Base-by-base conservation (phyloP, 345 rosid genomes). In the Psidium guajava region DNA sequence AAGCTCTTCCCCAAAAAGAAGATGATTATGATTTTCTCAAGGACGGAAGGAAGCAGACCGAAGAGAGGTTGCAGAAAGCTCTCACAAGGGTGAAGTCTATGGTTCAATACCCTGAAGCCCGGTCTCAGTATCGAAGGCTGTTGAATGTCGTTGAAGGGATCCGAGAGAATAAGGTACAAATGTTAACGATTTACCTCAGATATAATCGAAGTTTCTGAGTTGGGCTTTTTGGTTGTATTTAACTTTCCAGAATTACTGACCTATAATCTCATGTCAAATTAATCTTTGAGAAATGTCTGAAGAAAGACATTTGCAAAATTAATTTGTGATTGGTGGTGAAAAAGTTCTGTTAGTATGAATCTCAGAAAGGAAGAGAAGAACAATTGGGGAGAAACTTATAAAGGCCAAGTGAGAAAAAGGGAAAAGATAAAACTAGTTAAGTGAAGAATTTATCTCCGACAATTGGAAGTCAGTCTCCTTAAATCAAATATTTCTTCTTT, bases 61-160 rank as follows among this genome's bases (percentile, higher is more conserved):
- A 96, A 91, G 94, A 90, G 87, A 93, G 99, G 89, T 88, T 93
- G 82, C 90, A 95, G 85, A 94, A 94, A 86, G 98, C 99, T 42
- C 98, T 96, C 84, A 91, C 94, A 11, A 92, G 99, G 88, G 99
- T 95, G 28, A 95, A 94, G 91, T 96, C 99, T 74, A 96, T 96
- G 98, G 96, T 92, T 88, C 98, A 94, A 73, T 91, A 93, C 87
- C 94, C 98, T 6, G 98, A 95, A 88, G 99, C 93, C 42, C 92
- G 98, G 40, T 98, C 94, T 83, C 99, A 95, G 85, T 96, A 96
- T 89, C 92, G 98, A 54, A 93, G 98, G 88, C 90, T 96, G 89
- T 91, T 96, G 59, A 95, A 89, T 13, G 95, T 94, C 56, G 95
- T 91, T 25, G 98, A 94, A 86, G 95, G 93, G 69, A 83, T 91